Evolutionary conservation across 2,329 filamentous ascomycete genomes (phyloP).

Genomic region (Penicillium griseofulvum): DNA sequence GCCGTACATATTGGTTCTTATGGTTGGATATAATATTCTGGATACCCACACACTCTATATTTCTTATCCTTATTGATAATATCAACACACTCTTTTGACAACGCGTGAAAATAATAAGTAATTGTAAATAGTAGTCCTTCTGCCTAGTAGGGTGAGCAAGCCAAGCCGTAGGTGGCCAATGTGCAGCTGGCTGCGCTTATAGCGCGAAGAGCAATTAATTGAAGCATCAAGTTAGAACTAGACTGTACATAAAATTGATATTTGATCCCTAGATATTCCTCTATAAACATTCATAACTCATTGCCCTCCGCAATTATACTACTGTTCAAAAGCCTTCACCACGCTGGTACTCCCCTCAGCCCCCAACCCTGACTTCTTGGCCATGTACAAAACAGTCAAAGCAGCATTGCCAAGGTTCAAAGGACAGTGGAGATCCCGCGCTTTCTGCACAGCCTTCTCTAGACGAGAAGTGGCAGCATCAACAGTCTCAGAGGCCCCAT

Average conservation of each 20-base stretch:
- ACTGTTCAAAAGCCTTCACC: slow-evolving; percentile 32
- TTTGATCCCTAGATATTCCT: neutral
- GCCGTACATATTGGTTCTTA: slow-evolving; percentile 2
- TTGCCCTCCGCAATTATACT: neutral
- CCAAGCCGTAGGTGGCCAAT: neutral
- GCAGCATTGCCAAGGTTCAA: slow-evolving; percentile 40
- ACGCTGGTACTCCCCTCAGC: slow-evolving; percentile 32
- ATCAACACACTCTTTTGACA: neutral
- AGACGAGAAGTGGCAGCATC: slow-evolving; percentile 40
- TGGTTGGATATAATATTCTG: slow-evolving; percentile 4
- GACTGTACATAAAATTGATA: neutral
- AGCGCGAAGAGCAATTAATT: neutral
- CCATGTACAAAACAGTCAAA: slow-evolving; percentile 34
- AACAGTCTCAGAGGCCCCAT: slow-evolving; percentile 34
- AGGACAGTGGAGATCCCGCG: slow-evolving; percentile 39
- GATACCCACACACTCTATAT: slow-evolving; percentile 6
- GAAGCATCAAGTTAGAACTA: neutral
- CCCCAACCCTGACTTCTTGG: slow-evolving; percentile 33
- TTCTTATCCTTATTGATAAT: slow-evolving; percentile 5
- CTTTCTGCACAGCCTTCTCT: slow-evolving; percentile 44
- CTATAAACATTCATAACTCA: neutral
- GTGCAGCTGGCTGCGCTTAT: neutral
- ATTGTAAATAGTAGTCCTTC: neutral
- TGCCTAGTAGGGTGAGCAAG: neutral
- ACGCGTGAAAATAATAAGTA: neutral